Evolutionary conservation across 2,329 filamentous ascomycete species (phyloP).

Genomic region (Fusarium domesticum): DNA sequence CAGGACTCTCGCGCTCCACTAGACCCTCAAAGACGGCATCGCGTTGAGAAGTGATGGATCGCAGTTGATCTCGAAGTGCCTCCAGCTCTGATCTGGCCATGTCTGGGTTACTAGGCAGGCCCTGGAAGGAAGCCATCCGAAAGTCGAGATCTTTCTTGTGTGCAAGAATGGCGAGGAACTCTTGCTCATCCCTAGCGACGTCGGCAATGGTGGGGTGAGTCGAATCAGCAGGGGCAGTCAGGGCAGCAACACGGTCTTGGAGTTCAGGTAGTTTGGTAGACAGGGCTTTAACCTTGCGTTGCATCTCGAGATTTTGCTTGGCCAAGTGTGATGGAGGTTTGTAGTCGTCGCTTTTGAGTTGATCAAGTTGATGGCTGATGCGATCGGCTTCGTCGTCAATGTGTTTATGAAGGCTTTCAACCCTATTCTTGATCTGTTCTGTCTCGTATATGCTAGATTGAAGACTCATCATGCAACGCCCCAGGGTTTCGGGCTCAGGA

Average conservation of each 20-base stretch:
- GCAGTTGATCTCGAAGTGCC: conserved; percentile 61
- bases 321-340: conserved; percentile 57
- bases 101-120: conserved; percentile 68
- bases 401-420: conserved; percentile 55
- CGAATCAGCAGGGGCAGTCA: conserved; percentile 34
- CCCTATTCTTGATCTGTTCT: conserved; percentile 54
- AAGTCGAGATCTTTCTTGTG: conserved; percentile 58
- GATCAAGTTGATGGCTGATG: conserved; percentile 39
- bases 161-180: conserved; percentile 55
- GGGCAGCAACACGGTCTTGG: conserved; percentile 47
- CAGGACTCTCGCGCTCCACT: conserved; percentile 59
- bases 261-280: conserved; percentile 63
- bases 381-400: conserved; percentile 49
- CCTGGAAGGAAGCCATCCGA: conserved; percentile 64
- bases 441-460: conserved; percentile 52
- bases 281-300: conserved; percentile 66
- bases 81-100: conserved; percentile 70
- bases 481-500: conserved; percentile 49
- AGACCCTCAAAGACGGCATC: conserved; percentile 74
- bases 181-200: conserved; percentile 56
- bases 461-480: conserved; percentile 52
- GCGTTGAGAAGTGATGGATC: conserved; percentile 57
- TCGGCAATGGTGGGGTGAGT: conserved; percentile 53
- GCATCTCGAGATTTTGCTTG: conserved; percentile 70
- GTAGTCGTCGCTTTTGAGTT: conserved; percentile 47